A percentile compares a stretch with the other conserved stretches of the same genome.
Conservation (phyloP, 139 green algal species). For the Chlamydomonas sp. region DNA sequence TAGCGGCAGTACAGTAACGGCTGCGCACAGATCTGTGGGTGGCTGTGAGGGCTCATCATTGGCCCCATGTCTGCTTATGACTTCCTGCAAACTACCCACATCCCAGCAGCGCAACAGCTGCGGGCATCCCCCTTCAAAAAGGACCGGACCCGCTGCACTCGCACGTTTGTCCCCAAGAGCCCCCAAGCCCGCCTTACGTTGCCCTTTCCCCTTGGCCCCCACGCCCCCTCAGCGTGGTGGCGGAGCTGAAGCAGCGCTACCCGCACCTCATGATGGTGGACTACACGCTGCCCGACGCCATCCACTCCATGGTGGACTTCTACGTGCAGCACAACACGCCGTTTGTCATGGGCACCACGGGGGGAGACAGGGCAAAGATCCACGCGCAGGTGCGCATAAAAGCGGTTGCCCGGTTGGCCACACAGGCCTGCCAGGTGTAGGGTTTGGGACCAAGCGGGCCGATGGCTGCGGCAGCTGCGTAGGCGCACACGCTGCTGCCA, state of each 20-base stretch:
- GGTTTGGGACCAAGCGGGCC: background rate
- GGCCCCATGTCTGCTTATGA: too few relatives aligned
- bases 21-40: too few relatives aligned
- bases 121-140: too few relatives aligned
- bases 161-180: too few relatives aligned
- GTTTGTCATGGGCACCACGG: conserved; percentile 99
- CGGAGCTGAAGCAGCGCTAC: conserved; percentile 62
- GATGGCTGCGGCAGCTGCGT: background rate
- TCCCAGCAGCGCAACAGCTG: too few relatives aligned
- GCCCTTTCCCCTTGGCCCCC: too few relatives aligned
- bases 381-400: conserved; percentile 24
- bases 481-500: background rate
- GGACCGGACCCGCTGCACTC: too few relatives aligned
- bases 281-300: conserved; percentile 92
- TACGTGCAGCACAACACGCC: conserved; percentile 86
- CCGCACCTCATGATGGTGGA: conserved; percentile 93
- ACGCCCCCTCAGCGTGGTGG: background rate
- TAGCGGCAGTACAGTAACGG: too few relatives aligned
- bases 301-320: conserved; percentile 89
- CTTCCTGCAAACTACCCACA: too few relatives aligned
- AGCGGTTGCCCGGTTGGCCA: background rate
- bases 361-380: conserved; percentile 91
- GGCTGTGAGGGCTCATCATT: too few relatives aligned
- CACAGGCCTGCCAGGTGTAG: background rate
- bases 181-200: too few relatives aligned